Evolutionary conservation across 177 flowering plant genomes (phyloP).

Genomic region (Telopea speciosissima): DNA sequence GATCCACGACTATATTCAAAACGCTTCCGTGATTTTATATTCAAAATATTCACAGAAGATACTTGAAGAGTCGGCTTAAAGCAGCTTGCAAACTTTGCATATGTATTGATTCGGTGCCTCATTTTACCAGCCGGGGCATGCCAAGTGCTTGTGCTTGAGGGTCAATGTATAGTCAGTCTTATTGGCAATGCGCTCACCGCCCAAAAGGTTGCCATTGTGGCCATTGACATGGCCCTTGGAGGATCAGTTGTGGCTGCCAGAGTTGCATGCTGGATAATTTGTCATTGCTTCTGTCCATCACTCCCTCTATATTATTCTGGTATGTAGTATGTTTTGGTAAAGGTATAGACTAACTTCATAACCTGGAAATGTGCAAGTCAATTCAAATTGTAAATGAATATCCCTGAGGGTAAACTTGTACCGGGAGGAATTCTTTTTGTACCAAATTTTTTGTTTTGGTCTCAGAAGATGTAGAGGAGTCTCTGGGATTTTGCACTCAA

Average conservation of each 20-base stretch:
- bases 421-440: slow-evolving; percentile 19
- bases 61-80: slow-evolving; percentile 18
- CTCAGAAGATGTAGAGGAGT: slow-evolving; percentile 12
- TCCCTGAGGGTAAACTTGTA: slow-evolving; percentile 21
- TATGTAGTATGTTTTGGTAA: slow-evolving; percentile 1
- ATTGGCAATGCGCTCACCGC: not conserved
- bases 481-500: slow-evolving; percentile 18
- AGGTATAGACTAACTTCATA: slow-evolving; percentile 2
- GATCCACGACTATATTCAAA: slow-evolving; percentile 85
- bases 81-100: not conserved
- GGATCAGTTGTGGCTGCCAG: slow-evolving; percentile 9
- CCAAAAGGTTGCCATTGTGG: slow-evolving; percentile 4
- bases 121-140: not conserved
- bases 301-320: slow-evolving; percentile 1
- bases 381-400: slow-evolving; percentile 24
- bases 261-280: slow-evolving; percentile 3
- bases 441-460: slow-evolving; percentile 9
- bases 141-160: not conserved
- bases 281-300: not conserved
- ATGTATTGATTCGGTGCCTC: not conserved
- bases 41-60: slow-evolving; percentile 70
- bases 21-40: slow-evolving; percentile 85
- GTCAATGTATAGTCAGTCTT: slow-evolving; percentile 10
- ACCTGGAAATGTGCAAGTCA: slow-evolving; percentile 8
- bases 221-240: slow-evolving; percentile 1